A percentile compares a stretch with the other conserved stretches of the same genome.
phyloP scores from a whole-genome alignment of 148 eudicot genomes.

The Agrostemma githago region DNA sequence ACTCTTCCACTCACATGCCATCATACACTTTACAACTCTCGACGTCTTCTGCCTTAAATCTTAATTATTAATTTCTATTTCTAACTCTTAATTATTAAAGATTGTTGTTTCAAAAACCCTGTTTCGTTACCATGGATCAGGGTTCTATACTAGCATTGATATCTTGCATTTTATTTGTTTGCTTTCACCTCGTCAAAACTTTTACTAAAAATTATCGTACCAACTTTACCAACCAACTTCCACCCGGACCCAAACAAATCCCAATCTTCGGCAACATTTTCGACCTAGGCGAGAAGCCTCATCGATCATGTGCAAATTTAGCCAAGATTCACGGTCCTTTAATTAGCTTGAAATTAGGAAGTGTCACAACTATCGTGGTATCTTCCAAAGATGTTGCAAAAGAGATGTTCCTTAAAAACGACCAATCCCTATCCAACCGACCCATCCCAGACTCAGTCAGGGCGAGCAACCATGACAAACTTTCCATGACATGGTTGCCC shows the following conservation, averaged over 20 bases:
- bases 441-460: constrained; percentile 29
- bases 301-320: constrained; percentile 38
- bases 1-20: background rate
- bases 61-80: background rate
- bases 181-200: constrained; percentile 3
- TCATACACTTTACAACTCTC: background rate
- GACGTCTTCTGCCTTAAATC: background rate
- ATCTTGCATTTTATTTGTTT: constrained; percentile 20
- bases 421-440: constrained; percentile 30
- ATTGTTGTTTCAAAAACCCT: background rate
- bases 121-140: constrained; percentile 17
- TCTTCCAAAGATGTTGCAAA: constrained; percentile 40
- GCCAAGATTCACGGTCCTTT: constrained; percentile 43
- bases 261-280: constrained; percentile 49
- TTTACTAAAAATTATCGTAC: background rate
- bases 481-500: constrained; percentile 29
- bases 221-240: constrained; percentile 13
- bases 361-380: constrained; percentile 34
- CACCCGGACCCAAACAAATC: constrained; percentile 43
- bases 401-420: constrained; percentile 34
- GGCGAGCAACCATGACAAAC: constrained; percentile 28
- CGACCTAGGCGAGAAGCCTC: constrained; percentile 43
- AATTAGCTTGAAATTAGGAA: constrained; percentile 37
- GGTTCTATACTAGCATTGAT: constrained; percentile 14
- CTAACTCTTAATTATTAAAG: background rate